phyloP scores from a whole-genome alignment of 1,139 yeast genomes.

The Zygosaccharomyces pseudobailii region DNA sequence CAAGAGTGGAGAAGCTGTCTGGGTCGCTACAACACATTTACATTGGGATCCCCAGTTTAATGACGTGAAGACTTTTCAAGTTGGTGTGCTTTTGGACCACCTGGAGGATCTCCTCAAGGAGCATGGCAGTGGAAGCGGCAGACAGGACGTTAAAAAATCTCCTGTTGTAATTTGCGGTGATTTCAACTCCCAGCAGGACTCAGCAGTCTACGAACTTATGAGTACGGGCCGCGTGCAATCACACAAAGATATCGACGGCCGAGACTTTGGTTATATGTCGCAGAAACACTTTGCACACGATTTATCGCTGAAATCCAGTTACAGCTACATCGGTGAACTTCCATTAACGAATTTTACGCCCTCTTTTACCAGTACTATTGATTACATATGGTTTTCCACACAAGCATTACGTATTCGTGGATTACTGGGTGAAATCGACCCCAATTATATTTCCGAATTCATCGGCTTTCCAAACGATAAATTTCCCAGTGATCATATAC shows the following conservation, averaged over 20 bases:
- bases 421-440: conserved; percentile 77
- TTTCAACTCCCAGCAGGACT: conserved; percentile 79
- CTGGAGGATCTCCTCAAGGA: conserved; percentile 52
- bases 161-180: conserved; percentile 91
- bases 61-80: conserved; percentile 95
- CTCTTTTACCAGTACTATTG: conserved; percentile 86
- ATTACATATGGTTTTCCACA: conserved; percentile 92
- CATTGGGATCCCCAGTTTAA: conserved; percentile 98
- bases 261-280: conserved; percentile 88
- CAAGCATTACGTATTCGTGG: conserved; percentile 76
- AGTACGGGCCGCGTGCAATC: conserved; percentile 69
- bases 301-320: conserved; percentile 80
- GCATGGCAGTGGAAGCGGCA: conserved; percentile 38
- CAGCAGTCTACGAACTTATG: conserved; percentile 89
- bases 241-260: conserved; percentile 77
- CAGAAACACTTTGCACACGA: conserved; percentile 83
- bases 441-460: conserved; percentile 64
- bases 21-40: conserved; percentile 86
- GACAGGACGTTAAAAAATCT: conserved; percentile 53
- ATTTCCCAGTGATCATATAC: conserved; percentile 92
- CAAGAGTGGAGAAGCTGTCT: conserved; percentile 64
- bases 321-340: conserved; percentile 77
- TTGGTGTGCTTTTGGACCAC: conserved; percentile 86
- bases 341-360: conserved; percentile 96
- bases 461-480: conserved; percentile 94